These are phyloP conservation scores for Penicillium dipodomyicola DNA, from an alignment of 495 filamentous ascomycete genomes.

Conservation along the genomic window DNA sequence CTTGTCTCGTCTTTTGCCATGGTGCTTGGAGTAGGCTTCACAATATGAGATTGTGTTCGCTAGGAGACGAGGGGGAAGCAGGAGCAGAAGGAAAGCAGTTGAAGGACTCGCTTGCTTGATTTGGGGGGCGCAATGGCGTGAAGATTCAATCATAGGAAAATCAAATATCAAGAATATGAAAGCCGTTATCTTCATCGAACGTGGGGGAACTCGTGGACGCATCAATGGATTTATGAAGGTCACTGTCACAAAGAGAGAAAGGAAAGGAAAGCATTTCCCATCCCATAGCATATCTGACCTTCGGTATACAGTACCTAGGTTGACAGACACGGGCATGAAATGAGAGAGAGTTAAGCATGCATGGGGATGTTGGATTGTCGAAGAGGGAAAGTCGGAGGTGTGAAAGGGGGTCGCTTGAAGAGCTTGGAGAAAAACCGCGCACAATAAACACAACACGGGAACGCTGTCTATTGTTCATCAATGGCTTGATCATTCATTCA, in stretches of 20 bases:
- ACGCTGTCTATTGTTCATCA: constrained; percentile 32
- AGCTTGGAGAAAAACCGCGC: constrained; percentile 13
- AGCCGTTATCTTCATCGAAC: constrained; percentile 26
- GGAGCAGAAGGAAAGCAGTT: background rate
- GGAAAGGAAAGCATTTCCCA: background rate
- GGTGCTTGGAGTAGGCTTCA: background rate
- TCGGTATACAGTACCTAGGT: background rate
- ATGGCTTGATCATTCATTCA: constrained; percentile 26
- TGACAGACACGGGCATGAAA: background rate
- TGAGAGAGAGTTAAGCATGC: background rate
- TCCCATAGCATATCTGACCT: background rate
- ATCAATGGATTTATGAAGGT: constrained; percentile 13
- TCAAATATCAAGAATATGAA: constrained; percentile 9
- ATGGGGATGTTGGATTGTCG: background rate
- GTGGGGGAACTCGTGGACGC: constrained; percentile 19
- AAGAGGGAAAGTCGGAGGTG: background rate
- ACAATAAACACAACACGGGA: constrained; percentile 22
- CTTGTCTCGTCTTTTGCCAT: constrained; percentile 1
- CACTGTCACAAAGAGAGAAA: constrained; percentile 3
- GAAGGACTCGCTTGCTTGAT: constrained; percentile 7
- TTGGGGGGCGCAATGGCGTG: background rate
- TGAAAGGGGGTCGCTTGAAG: constrained; percentile 6
- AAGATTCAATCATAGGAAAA: constrained; percentile 6
- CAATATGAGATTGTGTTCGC: background rate
- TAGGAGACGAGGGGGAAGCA: constrained; percentile 6